A percentile compares a stretch with the other conserved stretches of the same genome.
phyloP scores from a whole-genome alignment of 2,329 filamentous ascomycete genomes.

The Fusarium humuli region DNA sequence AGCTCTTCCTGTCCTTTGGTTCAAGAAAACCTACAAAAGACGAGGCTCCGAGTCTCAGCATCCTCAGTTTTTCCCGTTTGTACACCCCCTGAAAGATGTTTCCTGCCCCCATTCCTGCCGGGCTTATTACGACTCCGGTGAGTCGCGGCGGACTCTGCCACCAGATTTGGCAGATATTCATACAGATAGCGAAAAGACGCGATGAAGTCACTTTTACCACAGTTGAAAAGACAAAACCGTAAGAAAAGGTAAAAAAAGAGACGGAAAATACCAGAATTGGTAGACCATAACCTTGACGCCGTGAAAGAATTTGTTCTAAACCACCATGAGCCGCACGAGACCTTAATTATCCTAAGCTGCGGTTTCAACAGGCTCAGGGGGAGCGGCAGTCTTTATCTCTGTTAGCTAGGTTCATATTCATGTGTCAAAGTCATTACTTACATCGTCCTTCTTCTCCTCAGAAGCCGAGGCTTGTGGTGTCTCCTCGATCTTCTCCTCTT shows the following conservation, averaged over 20 bases:
- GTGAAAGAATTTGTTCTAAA: slow-evolving; percentile 44
- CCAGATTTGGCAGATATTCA: slow-evolving; percentile 43
- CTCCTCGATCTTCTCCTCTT: slow-evolving; percentile 24
- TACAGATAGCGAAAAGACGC: slow-evolving; percentile 44
- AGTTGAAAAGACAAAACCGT: slow-evolving; percentile 28
- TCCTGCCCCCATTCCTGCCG: slow-evolving; percentile 28
- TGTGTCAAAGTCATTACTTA: slow-evolving; percentile 33
- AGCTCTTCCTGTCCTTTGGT: slow-evolving; percentile 28
- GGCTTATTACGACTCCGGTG: slow-evolving; percentile 20
- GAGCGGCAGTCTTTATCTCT: slow-evolving; percentile 42
- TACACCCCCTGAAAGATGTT: slow-evolving; percentile 38
- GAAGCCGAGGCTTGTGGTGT: slow-evolving; percentile 30
- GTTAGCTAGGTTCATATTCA: slow-evolving; percentile 21
- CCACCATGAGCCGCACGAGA: slow-evolving; percentile 25
- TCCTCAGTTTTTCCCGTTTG: slow-evolving; percentile 37
- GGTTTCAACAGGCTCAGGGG: slow-evolving; percentile 53
- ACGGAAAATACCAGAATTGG: slow-evolving; percentile 41
- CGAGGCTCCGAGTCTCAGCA: slow-evolving; percentile 19
- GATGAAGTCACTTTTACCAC: slow-evolving; percentile 45
- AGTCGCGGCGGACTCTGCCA: slow-evolving; percentile 34
- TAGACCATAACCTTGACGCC: slow-evolving; percentile 47
- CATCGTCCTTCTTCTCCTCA: slow-evolving; percentile 52
- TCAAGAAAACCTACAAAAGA: slow-evolving; percentile 1
- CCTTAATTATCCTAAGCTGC: slow-evolving; percentile 47
- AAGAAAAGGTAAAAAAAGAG: slow-evolving; percentile 28